phyloP scores from a whole-genome alignment of 371 early-diverging fungal genomes.

The Syncephalastrum contaminatum region DNA sequence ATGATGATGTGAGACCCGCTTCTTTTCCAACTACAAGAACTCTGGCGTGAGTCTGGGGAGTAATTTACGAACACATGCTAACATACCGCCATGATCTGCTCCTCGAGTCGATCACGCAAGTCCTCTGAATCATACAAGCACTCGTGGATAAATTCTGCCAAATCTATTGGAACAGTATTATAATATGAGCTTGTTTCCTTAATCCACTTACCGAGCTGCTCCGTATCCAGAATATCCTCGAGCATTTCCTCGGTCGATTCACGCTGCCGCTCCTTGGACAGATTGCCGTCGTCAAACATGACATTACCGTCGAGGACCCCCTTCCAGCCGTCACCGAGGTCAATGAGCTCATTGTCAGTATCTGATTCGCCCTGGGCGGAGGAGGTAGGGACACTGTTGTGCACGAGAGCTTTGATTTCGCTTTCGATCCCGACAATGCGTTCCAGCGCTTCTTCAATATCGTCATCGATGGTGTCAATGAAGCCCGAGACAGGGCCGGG shows the following conservation, averaged over 20 bases:
- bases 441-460: conserved; percentile 46
- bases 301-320: conserved; percentile 28
- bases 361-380: conserved; percentile 8
- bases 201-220: conserved; percentile 3
- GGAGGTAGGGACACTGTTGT: not conserved
- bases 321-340: conserved; percentile 49
- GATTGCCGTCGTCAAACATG: not conserved
- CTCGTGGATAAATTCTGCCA: conserved; percentile 26
- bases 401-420: conserved; percentile 23
- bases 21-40: conserved; percentile 30
- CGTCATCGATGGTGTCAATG: conserved; percentile 45
- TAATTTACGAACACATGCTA: too few species aligned
- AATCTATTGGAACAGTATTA: conserved; percentile 9
- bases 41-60: too few species aligned
- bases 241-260: too few species aligned
- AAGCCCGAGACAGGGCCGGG: conserved; percentile 48
- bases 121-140: conserved; percentile 28
- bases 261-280: too few species aligned
- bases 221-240: not conserved
- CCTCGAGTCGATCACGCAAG: conserved; percentile 40
- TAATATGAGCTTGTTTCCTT: not conserved
- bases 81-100: conserved; percentile 21
- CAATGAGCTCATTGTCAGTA: conserved; percentile 20
- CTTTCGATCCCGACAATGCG: conserved; percentile 37
- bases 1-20: conserved; percentile 22